phyloP scores from a whole-genome alignment of 1,284 basidiomycete genomes.

The Pseudomicrostroma phylloplanum region DNA sequence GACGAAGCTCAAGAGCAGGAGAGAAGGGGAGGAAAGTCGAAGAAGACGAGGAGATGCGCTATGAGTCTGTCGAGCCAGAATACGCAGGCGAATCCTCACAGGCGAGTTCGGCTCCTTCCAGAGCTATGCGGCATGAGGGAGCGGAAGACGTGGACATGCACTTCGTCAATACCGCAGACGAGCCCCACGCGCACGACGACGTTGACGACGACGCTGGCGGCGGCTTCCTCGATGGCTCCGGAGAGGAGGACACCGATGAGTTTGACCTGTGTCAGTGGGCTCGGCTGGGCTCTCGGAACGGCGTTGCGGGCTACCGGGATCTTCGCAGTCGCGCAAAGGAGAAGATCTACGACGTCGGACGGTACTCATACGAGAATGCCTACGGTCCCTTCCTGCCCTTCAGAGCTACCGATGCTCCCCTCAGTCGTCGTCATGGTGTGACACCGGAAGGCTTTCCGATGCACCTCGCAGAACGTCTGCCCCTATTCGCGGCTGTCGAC shows the following conservation, averaged over 20 bases:
- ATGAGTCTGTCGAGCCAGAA: neutral
- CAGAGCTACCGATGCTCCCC: neutral
- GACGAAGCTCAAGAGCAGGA: neutral
- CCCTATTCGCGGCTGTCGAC: too few species aligned
- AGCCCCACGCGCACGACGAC: neutral
- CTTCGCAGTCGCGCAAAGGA: neutral
- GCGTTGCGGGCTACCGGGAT: neutral
- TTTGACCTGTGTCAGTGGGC: neutral
- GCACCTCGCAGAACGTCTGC: neutral
- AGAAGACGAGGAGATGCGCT: neutral
- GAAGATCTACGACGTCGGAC: neutral
- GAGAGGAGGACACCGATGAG: neutral
- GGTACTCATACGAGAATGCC: slow-evolving; percentile 2
- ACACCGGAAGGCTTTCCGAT: neutral
- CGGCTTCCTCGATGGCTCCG: neutral
- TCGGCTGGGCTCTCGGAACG: neutral
- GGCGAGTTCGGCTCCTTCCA: too few species aligned
- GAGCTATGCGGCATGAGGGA: neutral
- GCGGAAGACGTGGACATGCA: slow-evolving; percentile 1
- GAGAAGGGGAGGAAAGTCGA: neutral
- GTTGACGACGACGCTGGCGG: neutral
- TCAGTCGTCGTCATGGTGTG: neutral
- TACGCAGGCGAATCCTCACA: too few species aligned
- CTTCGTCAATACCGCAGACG: neutral
- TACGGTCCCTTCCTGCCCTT: slow-evolving; percentile 2